These are phyloP conservation scores for Lycium barbarum DNA, from an alignment of 257 asterid species.

Conservation along the genomic window DNA sequence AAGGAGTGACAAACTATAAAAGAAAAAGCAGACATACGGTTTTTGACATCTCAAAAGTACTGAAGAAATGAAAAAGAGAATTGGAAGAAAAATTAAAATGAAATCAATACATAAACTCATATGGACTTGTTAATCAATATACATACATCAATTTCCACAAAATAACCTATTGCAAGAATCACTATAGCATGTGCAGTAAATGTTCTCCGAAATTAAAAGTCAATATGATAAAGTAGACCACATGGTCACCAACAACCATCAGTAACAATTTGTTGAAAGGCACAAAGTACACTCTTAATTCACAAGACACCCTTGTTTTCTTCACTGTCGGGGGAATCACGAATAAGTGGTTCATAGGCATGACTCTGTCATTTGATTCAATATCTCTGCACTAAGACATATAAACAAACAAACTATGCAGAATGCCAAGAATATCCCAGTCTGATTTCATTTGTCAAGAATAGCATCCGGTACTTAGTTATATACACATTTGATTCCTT, in stretches of 20 bases:
- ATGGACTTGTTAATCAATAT: neutral
- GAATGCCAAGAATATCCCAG: neutral
- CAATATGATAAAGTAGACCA: neutral
- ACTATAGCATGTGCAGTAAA: neutral
- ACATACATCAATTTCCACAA: constrained; percentile 19
- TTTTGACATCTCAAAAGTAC: neutral
- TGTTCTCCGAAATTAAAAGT: neutral
- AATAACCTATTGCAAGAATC: neutral
- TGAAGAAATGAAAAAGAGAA: neutral
- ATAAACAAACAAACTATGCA: neutral
- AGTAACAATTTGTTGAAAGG: neutral
- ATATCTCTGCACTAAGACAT: neutral
- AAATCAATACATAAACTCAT: neutral
- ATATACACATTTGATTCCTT: neutral
- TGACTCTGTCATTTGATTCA: neutral
- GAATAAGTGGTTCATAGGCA: neutral
- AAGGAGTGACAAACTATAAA: neutral
- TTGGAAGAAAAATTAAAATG: neutral
- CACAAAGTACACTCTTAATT: neutral
- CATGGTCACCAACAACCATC: neutral
- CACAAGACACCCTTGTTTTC: constrained; percentile 7
- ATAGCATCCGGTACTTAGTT: neutral
- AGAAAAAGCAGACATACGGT: neutral
- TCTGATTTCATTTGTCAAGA: neutral
- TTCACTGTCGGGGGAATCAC: neutral